Evolutionary conservation across 306 rosid genomes (phyloP).

Genomic region (Begonia peltatifolia): DNA sequence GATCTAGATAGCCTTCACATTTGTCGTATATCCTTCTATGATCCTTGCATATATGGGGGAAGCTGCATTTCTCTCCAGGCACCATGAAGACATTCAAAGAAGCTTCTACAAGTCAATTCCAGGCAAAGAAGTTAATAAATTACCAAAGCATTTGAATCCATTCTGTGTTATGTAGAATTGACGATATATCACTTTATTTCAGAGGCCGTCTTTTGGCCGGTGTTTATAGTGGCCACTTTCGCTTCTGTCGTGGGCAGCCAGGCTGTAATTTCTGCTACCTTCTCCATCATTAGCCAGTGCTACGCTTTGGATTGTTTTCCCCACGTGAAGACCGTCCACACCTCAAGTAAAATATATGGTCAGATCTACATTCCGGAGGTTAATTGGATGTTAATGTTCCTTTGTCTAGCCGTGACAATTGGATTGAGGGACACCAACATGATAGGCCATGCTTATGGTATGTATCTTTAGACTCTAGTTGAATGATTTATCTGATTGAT

Average conservation of each 20-base stretch:
- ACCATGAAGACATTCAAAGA: constrained; percentile 50
- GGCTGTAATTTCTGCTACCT: constrained; percentile 63
- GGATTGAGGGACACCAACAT: constrained; percentile 51
- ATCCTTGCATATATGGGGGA: constrained; percentile 66
- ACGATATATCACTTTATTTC: constrained; percentile 9
- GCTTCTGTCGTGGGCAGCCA: constrained; percentile 60
- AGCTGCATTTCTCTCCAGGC: constrained; percentile 71
- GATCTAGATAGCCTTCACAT: constrained; percentile 65
- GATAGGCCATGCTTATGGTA: constrained; percentile 73
- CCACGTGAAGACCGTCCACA: constrained; percentile 40
- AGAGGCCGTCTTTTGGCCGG: constrained; percentile 73
- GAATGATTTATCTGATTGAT: not conserved
- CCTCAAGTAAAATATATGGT: constrained; percentile 52
- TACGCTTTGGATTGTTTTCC: constrained; percentile 63
- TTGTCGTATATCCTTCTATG: constrained; percentile 52
- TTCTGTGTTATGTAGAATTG: not conserved
- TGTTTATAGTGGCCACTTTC: constrained; percentile 52
- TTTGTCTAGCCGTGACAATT: constrained; percentile 46
- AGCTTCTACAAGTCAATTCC: constrained; percentile 71
- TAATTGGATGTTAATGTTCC: constrained; percentile 70
- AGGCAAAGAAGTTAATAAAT: constrained; percentile 25
- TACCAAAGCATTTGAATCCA: constrained; percentile 1
- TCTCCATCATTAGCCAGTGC: constrained; percentile 58
- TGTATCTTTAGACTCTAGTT: constrained; percentile 1
- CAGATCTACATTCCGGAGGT: constrained; percentile 70